Evolutionary conservation across 1,284 basidiomycete genomes (phyloP).

Genomic region (Heterobasidion irregulare): DNA sequence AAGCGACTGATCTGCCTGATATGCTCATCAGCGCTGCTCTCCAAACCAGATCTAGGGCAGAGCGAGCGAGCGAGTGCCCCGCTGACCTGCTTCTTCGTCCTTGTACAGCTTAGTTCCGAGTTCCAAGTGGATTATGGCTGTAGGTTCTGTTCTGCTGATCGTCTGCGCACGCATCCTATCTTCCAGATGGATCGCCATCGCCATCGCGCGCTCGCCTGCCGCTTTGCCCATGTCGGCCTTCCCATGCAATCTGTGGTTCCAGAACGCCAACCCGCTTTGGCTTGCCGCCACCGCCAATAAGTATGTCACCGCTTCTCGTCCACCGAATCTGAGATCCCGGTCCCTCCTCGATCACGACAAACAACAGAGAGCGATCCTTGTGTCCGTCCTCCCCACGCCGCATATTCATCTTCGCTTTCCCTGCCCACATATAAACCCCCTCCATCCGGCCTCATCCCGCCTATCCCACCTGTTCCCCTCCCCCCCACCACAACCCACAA

Average conservation of each 20-base stretch:
- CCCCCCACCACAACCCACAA: background rate
- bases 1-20: slow-evolving; percentile 6
- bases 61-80: background rate
- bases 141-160: background rate
- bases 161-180: background rate
- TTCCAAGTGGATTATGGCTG: background rate
- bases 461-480: background rate
- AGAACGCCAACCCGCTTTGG: too few species aligned
- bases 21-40: background rate
- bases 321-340: background rate
- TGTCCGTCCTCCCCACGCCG: background rate
- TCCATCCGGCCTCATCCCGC: background rate
- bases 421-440: background rate
- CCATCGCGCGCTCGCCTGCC: background rate
- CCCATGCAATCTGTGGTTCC: too few species aligned
- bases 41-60: too few species aligned
- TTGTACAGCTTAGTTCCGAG: background rate
- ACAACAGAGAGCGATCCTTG: background rate
- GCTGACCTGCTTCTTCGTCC: background rate
- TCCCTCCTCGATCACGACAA: too few species aligned
- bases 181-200: background rate
- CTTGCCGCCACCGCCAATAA: too few species aligned
- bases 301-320: background rate
- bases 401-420: background rate
- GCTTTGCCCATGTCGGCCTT: background rate